phyloP scores from a whole-genome alignment of 2,329 filamentous ascomycete species.

The Metarhizium anisopliae region DNA sequence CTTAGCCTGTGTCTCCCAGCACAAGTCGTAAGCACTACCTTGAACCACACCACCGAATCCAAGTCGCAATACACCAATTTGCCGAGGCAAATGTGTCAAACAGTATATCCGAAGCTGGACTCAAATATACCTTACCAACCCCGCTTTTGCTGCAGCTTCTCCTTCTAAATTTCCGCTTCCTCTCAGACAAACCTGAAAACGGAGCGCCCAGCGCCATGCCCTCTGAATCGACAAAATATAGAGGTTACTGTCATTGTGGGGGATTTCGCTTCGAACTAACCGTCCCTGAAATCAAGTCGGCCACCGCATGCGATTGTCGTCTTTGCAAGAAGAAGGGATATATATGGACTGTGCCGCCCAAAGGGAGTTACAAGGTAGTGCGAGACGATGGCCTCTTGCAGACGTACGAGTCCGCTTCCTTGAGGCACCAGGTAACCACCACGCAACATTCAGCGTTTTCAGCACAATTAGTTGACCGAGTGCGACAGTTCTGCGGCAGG shows the following conservation, averaged over 20 bases:
- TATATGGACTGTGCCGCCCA: conserved; percentile 14
- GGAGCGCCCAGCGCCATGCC: no score
- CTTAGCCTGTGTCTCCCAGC: no score
- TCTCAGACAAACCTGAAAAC: no score
- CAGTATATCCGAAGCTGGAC: no score
- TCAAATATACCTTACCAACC: no score
- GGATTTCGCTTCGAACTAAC: not conserved
- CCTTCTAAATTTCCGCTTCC: no score
- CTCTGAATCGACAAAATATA: not conserved
- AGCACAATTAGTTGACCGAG: not conserved
- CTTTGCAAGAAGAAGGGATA: conserved; percentile 16
- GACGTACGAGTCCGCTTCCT: not conserved
- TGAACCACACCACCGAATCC: no score
- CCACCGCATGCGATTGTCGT: not conserved
- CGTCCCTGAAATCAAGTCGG: not conserved
- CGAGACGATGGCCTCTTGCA: conserved; percentile 6
- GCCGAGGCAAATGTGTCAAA: no score
- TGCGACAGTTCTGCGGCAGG: conserved; percentile 16
- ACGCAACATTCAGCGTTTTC: not conserved
- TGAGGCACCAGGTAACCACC: conserved; percentile 9
- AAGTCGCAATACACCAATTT: no score
- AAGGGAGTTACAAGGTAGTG: conserved; percentile 4
- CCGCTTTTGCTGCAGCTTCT: no score
- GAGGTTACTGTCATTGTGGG: not conserved
- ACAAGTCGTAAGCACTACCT: no score